A percentile compares a stretch with the other conserved stretches of the same genome.
These are phyloP conservation scores for Candida incommunis DNA, from an alignment of 805 yeast species.

Conservation along the genomic window DNA sequence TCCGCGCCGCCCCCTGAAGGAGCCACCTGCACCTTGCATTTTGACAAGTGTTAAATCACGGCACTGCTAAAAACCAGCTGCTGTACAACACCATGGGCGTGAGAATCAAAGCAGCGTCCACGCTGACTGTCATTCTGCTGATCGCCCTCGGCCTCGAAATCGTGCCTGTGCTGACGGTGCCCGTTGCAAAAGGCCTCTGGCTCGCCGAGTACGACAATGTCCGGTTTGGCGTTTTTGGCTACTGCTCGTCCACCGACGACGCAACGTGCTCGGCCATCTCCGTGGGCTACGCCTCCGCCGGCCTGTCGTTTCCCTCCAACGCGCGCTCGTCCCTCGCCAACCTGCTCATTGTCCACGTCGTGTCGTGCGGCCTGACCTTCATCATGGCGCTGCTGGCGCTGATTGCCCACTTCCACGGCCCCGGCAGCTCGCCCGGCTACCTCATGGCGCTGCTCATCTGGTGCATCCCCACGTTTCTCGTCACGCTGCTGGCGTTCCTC, in stretches of 20 bases:
- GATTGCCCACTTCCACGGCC: slow-evolving; percentile 25
- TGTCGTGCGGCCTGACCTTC: slow-evolving; percentile 42
- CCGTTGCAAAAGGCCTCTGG: slow-evolving; percentile 34
- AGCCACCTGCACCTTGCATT: too few species aligned
- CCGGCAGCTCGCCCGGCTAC: slow-evolving; percentile 26
- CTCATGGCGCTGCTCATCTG: slow-evolving; percentile 40
- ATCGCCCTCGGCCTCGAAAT: background rate
- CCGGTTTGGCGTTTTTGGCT: slow-evolving; percentile 59
- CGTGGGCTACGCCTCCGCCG: slow-evolving; percentile 30
- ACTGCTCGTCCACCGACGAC: slow-evolving; percentile 27
- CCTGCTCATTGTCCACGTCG: slow-evolving; percentile 52
- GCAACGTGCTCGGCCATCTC: slow-evolving; percentile 26
- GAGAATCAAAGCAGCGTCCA: background rate
- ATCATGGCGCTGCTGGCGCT: slow-evolving; percentile 30
- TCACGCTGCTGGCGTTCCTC: slow-evolving; percentile 58
- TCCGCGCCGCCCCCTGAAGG: too few species aligned
- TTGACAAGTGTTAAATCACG: too few species aligned
- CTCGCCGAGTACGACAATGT: slow-evolving; percentile 36
- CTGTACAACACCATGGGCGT: too few species aligned
- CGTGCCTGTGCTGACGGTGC: slow-evolving; percentile 37
- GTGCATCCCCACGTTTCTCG: slow-evolving; percentile 54
- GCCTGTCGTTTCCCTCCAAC: slow-evolving; percentile 40
- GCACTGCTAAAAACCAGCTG: too few species aligned
- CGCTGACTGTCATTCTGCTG: background rate
- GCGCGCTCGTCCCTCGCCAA: slow-evolving; percentile 46